Base-by-base conservation (phyloP, 805 yeast species). In the Candida rishiriensis region DNA sequence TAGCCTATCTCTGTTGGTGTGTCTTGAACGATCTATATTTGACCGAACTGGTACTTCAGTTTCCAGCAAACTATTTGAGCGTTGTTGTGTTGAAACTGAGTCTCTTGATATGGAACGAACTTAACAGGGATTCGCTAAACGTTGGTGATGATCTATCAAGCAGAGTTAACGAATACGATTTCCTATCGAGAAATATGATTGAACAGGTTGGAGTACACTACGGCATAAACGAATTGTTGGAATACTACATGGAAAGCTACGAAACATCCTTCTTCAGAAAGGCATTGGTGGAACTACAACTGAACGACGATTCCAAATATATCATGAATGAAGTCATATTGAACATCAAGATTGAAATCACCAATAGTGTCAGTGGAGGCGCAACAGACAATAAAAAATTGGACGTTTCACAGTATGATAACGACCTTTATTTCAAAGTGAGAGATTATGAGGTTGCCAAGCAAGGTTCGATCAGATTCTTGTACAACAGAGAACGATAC, bases 31-130 rank as follows among this genome's bases (percentile, higher is more conserved):
- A 89, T 60, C 69, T 81, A 10, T 78, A 82, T 57, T 75, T 81
- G 43, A 79, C 95, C 2, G 87, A 85, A 32, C 70, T 84, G 14
- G 72, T 80, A 10, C 63, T 89, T 31, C 81, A 78, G 54, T 73
- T 79, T 9, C 93, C 96, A 1, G 81, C 87, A 3, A 91, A 88
- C 59, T 73, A 83, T 26, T 77, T 84, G 29, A 88, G 96, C 0
- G 57, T 87, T 41, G 85, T 88, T 3, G 73, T 79, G 28, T 63
- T 88, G 36, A 77, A 77, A 36, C 68, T 88, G 28, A 78, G 91
- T 16, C 30, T 49, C 10, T 41, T 57, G n/a, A 42, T 63, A 2
- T 56, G 56, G 47, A 57, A 54, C 36, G 63, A 59, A 34, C 17
- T 26, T 9, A 26, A n/a, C 10, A 10, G 17, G 12, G 39, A 37